phyloP scores from a whole-genome alignment of 2,329 filamentous ascomycete species.

The Sporothrix inflata region DNA sequence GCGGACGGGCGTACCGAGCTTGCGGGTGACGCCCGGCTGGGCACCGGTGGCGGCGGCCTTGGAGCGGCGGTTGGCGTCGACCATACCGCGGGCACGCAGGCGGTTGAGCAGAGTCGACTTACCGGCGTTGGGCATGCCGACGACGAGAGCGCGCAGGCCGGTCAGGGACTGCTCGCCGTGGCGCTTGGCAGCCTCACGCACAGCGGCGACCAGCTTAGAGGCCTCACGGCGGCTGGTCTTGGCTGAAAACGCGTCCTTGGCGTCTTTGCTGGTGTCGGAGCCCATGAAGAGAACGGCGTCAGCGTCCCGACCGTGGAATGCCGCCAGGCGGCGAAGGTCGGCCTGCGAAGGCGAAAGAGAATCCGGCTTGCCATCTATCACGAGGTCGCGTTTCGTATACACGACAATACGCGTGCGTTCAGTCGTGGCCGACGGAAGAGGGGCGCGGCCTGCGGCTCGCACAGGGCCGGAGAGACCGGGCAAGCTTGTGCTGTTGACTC shows the following conservation, averaged over 20 bases:
- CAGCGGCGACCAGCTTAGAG: conserved; percentile 49
- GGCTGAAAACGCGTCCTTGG: conserved; percentile 46
- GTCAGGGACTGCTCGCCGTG: conserved; percentile 63
- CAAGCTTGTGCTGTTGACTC: conserved; percentile 7
- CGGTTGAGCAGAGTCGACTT: conserved; percentile 94
- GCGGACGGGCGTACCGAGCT: conserved; percentile 80
- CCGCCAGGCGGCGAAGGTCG: conserved; percentile 37
- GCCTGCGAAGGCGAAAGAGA: conserved; percentile 20
- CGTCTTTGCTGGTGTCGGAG: conserved; percentile 47
- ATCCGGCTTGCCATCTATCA: conserved; percentile 40
- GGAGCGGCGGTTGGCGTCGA: conserved; percentile 43
- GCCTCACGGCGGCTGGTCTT: conserved; percentile 36
- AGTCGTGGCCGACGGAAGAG: conserved; percentile 50
- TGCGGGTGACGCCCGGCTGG: conserved; percentile 87
- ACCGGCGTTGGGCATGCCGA: conserved; percentile 97
- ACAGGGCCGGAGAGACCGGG: conserved; percentile 27
- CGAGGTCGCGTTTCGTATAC: conserved; percentile 88
- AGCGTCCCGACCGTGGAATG: conserved; percentile 50
- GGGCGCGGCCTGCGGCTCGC: background rate
- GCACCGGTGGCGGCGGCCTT: conserved; percentile 83
- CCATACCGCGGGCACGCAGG: conserved; percentile 70
- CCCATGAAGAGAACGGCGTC: conserved; percentile 41
- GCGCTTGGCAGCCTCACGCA: conserved; percentile 54
- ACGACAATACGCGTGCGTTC: conserved; percentile 77
- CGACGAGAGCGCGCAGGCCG: conserved; percentile 82